phyloP scores from a whole-genome alignment of 192 early-diverging fungal genomes.

The Dispira simplex region DNA sequence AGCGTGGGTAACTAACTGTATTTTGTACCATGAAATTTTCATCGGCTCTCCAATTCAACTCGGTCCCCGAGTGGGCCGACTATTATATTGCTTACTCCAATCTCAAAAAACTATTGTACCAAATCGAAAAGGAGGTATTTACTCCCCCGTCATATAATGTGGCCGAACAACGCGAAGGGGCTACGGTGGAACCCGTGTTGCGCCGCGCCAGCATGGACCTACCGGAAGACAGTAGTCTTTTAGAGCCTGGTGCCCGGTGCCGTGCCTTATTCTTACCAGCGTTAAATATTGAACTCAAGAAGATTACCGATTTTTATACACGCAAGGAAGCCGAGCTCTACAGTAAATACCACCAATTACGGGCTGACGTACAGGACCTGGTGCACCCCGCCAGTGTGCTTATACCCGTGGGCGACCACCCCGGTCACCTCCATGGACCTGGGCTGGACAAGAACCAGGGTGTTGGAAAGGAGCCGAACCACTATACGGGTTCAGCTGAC shows the following conservation, averaged over 20 bases:
- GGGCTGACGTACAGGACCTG: constrained; percentile 32
- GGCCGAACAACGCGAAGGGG: too few species aligned
- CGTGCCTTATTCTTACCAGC: constrained; percentile 40
- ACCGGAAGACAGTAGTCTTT: constrained; percentile 17
- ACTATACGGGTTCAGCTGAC: neutral
- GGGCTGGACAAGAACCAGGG: neutral
- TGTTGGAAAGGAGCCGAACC: neutral
- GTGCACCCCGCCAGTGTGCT: constrained; percentile 10
- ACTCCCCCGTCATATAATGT: constrained; percentile 7
- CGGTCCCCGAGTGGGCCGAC: constrained; percentile 72
- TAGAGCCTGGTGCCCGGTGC: constrained; percentile 11
- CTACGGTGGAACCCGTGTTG: constrained; percentile 8
- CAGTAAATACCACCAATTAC: constrained; percentile 42
- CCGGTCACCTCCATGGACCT: neutral
- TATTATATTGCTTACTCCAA: constrained; percentile 67
- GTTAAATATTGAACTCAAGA: constrained; percentile 70
- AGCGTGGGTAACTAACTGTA: too few species aligned
- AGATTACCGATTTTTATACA: constrained; percentile 69
- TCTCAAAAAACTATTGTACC: constrained; percentile 64
- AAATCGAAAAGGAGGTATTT: constrained; percentile 46
- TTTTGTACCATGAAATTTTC: constrained; percentile 72
- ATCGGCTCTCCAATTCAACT: constrained; percentile 80
- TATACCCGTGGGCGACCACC: neutral
- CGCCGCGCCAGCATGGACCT: constrained; percentile 17
- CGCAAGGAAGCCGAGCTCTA: constrained; percentile 71